Evolutionary conservation across 1,284 basidiomycete genomes (phyloP).

Genomic region (Pulchroboletus neoregius): DNA sequence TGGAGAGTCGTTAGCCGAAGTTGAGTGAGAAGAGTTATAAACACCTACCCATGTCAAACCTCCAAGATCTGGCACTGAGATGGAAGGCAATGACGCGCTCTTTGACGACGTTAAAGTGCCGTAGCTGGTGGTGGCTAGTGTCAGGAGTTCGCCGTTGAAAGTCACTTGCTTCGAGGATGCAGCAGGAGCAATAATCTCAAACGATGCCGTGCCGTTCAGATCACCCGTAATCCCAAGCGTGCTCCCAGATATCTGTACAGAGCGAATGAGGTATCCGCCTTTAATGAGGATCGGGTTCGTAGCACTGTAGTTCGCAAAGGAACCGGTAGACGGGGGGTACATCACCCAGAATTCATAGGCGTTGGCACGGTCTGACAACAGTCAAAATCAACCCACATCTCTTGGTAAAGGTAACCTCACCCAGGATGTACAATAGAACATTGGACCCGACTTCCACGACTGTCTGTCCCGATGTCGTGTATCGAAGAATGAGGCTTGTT

Average conservation of each 20-base stretch:
- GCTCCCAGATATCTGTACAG: slow-evolving; percentile 33
- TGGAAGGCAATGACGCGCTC: slow-evolving; percentile 11
- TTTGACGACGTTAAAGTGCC: slow-evolving; percentile 32
- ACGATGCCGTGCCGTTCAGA: slow-evolving; percentile 39
- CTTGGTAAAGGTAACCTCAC: slow-evolving; percentile 24
- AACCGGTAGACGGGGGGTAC: slow-evolving; percentile 38
- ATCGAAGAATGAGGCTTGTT: slow-evolving; percentile 40
- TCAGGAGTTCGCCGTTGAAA: slow-evolving; percentile 38
- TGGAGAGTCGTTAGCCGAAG: slow-evolving; percentile 7
- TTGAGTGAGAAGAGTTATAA: background rate
- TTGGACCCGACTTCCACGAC: slow-evolving; percentile 41
- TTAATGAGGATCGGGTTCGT: slow-evolving; percentile 44
- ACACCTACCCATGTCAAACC: slow-evolving; percentile 19
- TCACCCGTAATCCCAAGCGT: slow-evolving; percentile 42
- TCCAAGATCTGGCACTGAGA: slow-evolving; percentile 22
- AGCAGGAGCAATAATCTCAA: slow-evolving; percentile 44
- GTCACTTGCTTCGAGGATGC: slow-evolving; percentile 36
- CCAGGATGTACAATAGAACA: slow-evolving; percentile 43
- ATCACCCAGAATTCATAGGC: slow-evolving; percentile 51
- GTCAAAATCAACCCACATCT: slow-evolving; percentile 3
- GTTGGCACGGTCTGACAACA: slow-evolving; percentile 40
- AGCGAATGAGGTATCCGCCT: slow-evolving; percentile 46
- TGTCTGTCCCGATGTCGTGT: slow-evolving; percentile 42
- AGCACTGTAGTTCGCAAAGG: slow-evolving; percentile 38
- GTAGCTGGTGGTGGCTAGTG: slow-evolving; percentile 36